These are phyloP conservation scores for Nakazawaea ambrosiae DNA, from an alignment of 805 yeast genomes.

Conservation along the genomic window DNA sequence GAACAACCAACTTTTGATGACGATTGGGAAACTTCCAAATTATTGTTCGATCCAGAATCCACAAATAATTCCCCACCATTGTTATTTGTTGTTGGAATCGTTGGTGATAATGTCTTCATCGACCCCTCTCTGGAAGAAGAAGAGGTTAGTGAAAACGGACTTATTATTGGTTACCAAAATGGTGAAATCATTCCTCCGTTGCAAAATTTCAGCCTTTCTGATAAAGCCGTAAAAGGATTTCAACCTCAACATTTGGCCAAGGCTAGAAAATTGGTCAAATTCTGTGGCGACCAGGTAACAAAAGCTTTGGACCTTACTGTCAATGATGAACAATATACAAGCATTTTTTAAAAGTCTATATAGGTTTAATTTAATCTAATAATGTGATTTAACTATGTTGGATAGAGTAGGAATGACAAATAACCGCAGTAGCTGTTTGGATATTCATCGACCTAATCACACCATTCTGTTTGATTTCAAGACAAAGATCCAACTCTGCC, in stretches of 20 bases:
- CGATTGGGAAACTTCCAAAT: conserved; percentile 63
- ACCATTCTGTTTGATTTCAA: conserved; percentile 89
- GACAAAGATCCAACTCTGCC: conserved; percentile 77
- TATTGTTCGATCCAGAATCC: conserved; percentile 30
- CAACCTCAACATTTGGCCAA: conserved; percentile 37
- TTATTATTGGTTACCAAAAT: conserved; percentile 65
- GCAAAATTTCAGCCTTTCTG: conserved; percentile 53
- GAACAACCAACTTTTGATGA: conserved; percentile 90
- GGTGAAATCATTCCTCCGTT: conserved; percentile 70
- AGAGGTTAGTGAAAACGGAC: conserved; percentile 79
- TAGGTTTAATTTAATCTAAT: background rate
- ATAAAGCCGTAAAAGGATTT: conserved; percentile 50
- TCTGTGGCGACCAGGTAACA: conserved; percentile 57
- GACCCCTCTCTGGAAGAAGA: conserved; percentile 92
- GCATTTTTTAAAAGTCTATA: conserved; percentile 5
- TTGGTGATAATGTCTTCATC: conserved; percentile 60
- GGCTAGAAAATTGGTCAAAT: conserved; percentile 50
- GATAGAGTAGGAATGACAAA: conserved; percentile 82
- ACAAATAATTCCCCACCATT: conserved; percentile 59
- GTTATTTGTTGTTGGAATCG: conserved; percentile 66
- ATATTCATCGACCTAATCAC: conserved; percentile 93
- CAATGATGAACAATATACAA: conserved; percentile 5
- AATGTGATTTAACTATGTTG: conserved; percentile 41
- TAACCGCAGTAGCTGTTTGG: conserved; percentile 93
- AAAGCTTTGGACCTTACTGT: conserved; percentile 46